Evolutionary conservation across 1,139 yeast species (phyloP), one percentile per base, ranked within the genome.

Genomic region (Yamadazyma spencermartinsiae): DNA sequence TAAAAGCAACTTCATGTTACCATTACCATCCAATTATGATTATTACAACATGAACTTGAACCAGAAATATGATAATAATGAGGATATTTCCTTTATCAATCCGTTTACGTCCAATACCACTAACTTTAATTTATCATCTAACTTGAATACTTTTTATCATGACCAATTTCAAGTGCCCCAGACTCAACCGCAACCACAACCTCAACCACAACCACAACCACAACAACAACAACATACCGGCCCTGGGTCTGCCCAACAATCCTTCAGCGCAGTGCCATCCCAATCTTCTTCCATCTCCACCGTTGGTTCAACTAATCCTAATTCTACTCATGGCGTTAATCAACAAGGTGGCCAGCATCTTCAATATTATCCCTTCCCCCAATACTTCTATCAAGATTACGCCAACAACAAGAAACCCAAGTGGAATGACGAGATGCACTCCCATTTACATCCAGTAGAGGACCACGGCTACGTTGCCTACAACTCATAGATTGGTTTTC

Each of bases 81-180:
- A 52, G 5, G 42, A 40, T 24, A 37, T 56, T 10, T 45, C 51
- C 2, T 60, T 58, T 37, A 48, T 53, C 14, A 59, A 57, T 39
- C 63, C 61, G 9, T 57, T 56, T 42, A 38, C 41, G 20, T 15
- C 34, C 25, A 30, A 20, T 17, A 24, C 36, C 12, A 9, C 39
- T 12, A 41, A 40, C 13, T 49, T 48, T 35, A 47, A 44, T 31
- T 38, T 49, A 6, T 34, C 44, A 9, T 37, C 35, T 23, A 49
- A 49, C 23, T 36, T 49, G 34, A 45, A 43, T 35, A 38, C 43
- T 18, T 44, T 48, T 19, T 49, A 49, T 29, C 53, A 49, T 30
- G 52, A 49, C 13, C 33, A 30, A n/a, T 18, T 19, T 30, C 23
- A 17, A 19, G 16, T 13, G 8, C 17, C 34, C 11, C 27, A 15